Conservation (phyloP, 1,284 basidiomycete genomes). For the Boletus sp. region DNA sequence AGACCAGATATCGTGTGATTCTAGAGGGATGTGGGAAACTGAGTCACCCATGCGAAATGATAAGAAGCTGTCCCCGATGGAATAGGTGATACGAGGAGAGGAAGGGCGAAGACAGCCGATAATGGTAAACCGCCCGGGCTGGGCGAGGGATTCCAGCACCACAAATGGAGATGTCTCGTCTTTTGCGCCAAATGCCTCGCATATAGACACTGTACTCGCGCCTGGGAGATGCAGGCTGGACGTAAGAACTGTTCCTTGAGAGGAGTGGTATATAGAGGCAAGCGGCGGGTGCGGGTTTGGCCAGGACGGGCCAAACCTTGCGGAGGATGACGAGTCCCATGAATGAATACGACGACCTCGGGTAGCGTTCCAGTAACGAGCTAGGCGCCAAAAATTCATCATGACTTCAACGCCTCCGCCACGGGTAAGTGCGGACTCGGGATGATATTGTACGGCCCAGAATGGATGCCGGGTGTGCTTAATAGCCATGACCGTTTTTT, state of each 20-base stretch:
- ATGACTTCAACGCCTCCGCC: slow-evolving; percentile 67
- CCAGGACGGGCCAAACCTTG: slow-evolving; percentile 56
- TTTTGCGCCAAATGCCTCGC: slow-evolving; percentile 61
- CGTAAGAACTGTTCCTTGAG: slow-evolving; percentile 42
- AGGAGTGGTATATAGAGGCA: slow-evolving; percentile 27
- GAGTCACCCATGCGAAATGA: slow-evolving; percentile 42
- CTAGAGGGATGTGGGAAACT: slow-evolving; percentile 43
- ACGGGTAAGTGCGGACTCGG: slow-evolving; percentile 76
- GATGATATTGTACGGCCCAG: slow-evolving; percentile 97
- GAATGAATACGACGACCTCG: slow-evolving; percentile 42
- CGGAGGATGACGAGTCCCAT: slow-evolving; percentile 45
- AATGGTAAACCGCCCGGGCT: slow-evolving; percentile 74
- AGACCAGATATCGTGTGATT: slow-evolving; percentile 61
- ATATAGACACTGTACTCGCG: slow-evolving; percentile 50
- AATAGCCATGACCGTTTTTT: slow-evolving; percentile 69
- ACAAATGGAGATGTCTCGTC: slow-evolving; percentile 67
- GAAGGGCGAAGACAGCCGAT: slow-evolving; percentile 58
- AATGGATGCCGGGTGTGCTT: slow-evolving; percentile 74
- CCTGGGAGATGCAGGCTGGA: slow-evolving; percentile 46
- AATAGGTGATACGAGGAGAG: slow-evolving; percentile 61
- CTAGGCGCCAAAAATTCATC: slow-evolving; percentile 71
- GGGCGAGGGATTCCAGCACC: slow-evolving; percentile 72
- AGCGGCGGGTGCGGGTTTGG: slow-evolving; percentile 45
- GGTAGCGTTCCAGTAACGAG: slow-evolving; percentile 54
- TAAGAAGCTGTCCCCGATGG: slow-evolving; percentile 53